Conservation (phyloP, 768 basidiomycete species). For the Suillus weaverae region DNA sequence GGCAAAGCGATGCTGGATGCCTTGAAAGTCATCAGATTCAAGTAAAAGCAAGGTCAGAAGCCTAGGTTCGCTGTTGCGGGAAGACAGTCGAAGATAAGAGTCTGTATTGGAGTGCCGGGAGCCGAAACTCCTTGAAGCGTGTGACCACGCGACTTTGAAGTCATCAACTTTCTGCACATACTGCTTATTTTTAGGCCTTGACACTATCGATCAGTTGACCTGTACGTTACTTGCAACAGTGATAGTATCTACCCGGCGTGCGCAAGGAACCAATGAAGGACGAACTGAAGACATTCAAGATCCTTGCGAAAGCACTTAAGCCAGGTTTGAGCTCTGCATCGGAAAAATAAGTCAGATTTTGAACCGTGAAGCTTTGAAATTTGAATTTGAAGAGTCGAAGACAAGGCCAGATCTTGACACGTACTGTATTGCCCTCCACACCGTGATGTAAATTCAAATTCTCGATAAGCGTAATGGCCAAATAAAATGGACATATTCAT, state of each 20-base stretch:
- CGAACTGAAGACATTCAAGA: neutral
- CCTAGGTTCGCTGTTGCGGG: neutral
- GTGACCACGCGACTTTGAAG: neutral
- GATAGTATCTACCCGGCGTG: neutral
- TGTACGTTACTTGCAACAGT: neutral
- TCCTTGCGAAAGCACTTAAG: neutral
- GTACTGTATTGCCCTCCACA: neutral
- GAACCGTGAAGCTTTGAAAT: too few species aligned
- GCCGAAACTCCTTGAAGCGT: neutral
- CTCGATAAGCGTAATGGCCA: too few species aligned
- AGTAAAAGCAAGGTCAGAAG: neutral
- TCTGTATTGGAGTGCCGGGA: neutral
- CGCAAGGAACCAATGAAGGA: neutral
- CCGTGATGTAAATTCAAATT: too few species aligned
- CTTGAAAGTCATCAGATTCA: neutral
- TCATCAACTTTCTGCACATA: neutral
- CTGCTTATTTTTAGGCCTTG: neutral
- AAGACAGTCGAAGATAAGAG: neutral
- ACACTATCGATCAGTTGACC: neutral
- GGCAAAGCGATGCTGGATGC: neutral
- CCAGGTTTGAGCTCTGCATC: neutral
- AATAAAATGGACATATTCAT: too few species aligned
- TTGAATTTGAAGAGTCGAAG: too few species aligned
- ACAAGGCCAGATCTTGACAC: too few species aligned
- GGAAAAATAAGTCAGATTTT: neutral